Base-by-base conservation (phyloP, 2,329 filamentous ascomycete genomes). In the Phialemoniopsis sp. region DNA sequence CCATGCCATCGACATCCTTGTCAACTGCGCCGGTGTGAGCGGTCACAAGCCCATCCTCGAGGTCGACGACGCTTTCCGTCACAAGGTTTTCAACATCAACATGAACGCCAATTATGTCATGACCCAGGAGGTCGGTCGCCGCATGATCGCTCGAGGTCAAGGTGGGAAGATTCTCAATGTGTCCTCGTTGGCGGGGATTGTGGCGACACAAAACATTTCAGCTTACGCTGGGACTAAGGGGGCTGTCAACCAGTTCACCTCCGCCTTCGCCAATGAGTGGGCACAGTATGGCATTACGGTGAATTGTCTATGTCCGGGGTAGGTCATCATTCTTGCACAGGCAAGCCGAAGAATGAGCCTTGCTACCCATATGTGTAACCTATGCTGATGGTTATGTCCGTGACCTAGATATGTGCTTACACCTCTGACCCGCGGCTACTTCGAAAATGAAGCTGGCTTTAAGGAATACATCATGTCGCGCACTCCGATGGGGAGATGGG, bases 141-240 rank as follows among this genome's bases (percentile, higher is more conserved):
- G 34, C 26, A 42, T 42, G 40, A 42, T 42, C 34, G 13, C 35
- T 12, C 17, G 16, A 5, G 40, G 40, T 14, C 38, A 38, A 19
- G 40, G 40, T 8, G 40, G 40, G 4, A 42, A 42, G 36, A 38
- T 42, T 29, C 40, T 42, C 18, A 42, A 42, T 15, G 32, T 39
- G 13, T 39, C 37, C 13, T 39, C 37, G 7, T 21, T 39, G 9
- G 37, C 37, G 7, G 37, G 37, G 9, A 34, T 39, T 12, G 29
- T 39, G 13, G 37, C 37, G 9, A 34, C 17, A 3, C 15, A 18
- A 12, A 34, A 39, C 14, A 39, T 39, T 16, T 39, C 37, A 16
- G 37, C 31, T 9, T 39, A 39, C 16, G 31, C 37, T 9, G 37
- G 37, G 4, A 39, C 37, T 14, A 39, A 39, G 16, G 37, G 37